phyloP scores from a whole-genome alignment of 345 rosid genomes.

The Brassica napus region DNA sequence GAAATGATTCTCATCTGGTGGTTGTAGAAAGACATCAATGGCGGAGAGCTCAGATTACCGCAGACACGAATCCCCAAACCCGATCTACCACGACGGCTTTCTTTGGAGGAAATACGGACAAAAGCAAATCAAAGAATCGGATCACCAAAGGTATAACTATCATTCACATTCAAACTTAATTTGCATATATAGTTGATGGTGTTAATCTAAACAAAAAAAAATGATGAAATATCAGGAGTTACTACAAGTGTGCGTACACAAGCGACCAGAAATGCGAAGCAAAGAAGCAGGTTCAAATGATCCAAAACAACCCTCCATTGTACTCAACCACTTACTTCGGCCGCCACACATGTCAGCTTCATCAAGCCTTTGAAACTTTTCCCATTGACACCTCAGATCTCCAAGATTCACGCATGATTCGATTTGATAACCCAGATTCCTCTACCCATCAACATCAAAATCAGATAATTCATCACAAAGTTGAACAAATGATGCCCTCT shows the following conservation, averaged over 20 bases:
- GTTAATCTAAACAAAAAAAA: not conserved
- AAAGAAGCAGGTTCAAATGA: constrained; percentile 54
- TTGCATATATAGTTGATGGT: not conserved
- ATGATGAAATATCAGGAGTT: constrained; percentile 41
- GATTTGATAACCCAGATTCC: constrained; percentile 32
- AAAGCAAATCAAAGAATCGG: constrained; percentile 48
- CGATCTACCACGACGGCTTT: constrained; percentile 49
- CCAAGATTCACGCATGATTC: constrained; percentile 36
- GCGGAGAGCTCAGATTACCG: constrained; percentile 38
- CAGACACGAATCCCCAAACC: constrained; percentile 31
- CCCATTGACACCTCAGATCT: constrained; percentile 16
- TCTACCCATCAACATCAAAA: not conserved
- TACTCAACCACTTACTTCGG: constrained; percentile 51
- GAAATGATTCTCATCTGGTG: constrained; percentile 17
- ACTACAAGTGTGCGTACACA: constrained; percentile 59
- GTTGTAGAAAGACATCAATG: constrained; percentile 29
- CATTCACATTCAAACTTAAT: not conserved
- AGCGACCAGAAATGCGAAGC: constrained; percentile 54
- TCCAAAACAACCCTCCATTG: constrained; percentile 40
- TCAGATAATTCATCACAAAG: constrained; percentile 2
- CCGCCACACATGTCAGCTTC: constrained; percentile 50
- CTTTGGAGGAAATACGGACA: constrained; percentile 68
- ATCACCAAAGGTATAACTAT: constrained; percentile 46
- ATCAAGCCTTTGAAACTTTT: constrained; percentile 21
- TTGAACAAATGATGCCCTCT: constrained; percentile 7